These are phyloP conservation scores for Lentinus brumalis DNA, from an alignment of 768 basidiomycete species.

Conservation along the genomic window DNA sequence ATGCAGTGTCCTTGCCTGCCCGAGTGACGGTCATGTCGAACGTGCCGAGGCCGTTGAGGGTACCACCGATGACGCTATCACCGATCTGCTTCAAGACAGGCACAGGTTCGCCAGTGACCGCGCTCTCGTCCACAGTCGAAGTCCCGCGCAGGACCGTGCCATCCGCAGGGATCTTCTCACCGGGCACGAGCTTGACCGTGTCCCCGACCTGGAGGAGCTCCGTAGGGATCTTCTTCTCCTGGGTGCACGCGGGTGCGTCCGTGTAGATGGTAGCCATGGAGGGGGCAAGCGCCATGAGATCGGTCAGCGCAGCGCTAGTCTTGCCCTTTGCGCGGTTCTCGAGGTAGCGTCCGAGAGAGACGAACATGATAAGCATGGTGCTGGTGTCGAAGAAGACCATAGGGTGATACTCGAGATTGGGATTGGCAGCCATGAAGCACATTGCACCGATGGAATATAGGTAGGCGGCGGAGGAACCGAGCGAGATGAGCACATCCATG, in stretches of 20 bases:
- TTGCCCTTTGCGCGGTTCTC: constrained; percentile 98
- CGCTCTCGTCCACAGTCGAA: constrained; percentile 92
- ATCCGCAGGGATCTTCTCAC: constrained; percentile 96
- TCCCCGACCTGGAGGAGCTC: constrained; percentile 96
- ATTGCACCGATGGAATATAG: constrained; percentile 81
- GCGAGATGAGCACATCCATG: constrained; percentile 97
- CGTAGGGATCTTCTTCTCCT: constrained; percentile 89
- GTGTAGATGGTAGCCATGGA: constrained; percentile 96
- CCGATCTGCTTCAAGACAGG: constrained; percentile 85
- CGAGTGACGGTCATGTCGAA: constrained; percentile 96
- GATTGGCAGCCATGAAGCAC: constrained; percentile 63
- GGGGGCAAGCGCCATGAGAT: constrained; percentile 93
- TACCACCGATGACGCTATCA: constrained; percentile 91
- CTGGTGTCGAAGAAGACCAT: constrained; percentile 97
- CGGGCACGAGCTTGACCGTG: constrained; percentile 90
- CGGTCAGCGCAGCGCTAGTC: constrained; percentile 94
- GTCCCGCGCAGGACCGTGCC: constrained; percentile 86
- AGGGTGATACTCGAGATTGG: constrained; percentile 71
- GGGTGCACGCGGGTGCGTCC: constrained; percentile 74
- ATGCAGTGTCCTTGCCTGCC: constrained; percentile 94
- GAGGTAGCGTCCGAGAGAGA: constrained; percentile 91
- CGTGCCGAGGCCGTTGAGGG: constrained; percentile 95
- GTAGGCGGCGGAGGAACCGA: constrained; percentile 94
- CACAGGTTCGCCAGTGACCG: constrained; percentile 92
- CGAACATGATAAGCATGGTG: constrained; percentile 97